Conservation (phyloP, 768 basidiomycete genomes). For the Termitomyces sp. region DNA sequence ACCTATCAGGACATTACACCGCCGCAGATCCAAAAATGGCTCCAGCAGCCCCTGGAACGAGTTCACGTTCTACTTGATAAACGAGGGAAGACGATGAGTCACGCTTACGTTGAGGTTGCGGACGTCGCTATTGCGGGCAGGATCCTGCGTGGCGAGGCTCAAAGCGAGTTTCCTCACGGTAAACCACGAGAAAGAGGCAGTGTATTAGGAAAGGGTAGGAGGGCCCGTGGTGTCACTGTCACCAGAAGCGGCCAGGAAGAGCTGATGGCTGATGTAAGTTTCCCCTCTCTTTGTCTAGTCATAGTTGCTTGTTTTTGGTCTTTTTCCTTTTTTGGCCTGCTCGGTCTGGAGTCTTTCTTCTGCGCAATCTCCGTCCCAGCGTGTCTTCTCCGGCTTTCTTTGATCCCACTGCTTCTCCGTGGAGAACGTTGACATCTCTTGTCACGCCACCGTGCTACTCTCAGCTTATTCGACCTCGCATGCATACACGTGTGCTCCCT, state of each 20-base stretch:
- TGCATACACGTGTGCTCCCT: not conserved
- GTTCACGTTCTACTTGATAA: constrained; percentile 77
- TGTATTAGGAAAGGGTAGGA: constrained; percentile 71
- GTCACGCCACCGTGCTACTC: not conserved
- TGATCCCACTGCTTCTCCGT: not conserved
- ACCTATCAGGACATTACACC: constrained; percentile 76
- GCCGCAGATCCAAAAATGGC: constrained; percentile 59
- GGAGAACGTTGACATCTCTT: no score
- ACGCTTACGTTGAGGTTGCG: constrained; percentile 75
- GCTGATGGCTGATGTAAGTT: constrained; percentile 70
- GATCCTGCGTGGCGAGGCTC: constrained; percentile 55
- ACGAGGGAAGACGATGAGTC: constrained; percentile 79
- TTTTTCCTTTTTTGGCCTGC: not conserved
- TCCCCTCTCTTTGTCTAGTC: not conserved
- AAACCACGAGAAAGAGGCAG: constrained; percentile 38
- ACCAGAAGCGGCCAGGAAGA: constrained; percentile 78
- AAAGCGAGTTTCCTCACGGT: constrained; percentile 27
- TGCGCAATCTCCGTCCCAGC: no score
- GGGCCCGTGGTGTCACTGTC: constrained; percentile 80
- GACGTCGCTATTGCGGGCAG: constrained; percentile 57
- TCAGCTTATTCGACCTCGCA: not conserved
- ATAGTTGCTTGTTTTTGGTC: not conserved
- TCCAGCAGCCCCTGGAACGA: constrained; percentile 62
- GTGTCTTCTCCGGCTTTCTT: not conserved
- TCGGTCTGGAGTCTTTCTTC: not conserved